Evolutionary conservation across 495 filamentous ascomycete genomes (phyloP), one percentile per base, ranked within the genome.

Genomic region (Penicillium bovifimosum): DNA sequence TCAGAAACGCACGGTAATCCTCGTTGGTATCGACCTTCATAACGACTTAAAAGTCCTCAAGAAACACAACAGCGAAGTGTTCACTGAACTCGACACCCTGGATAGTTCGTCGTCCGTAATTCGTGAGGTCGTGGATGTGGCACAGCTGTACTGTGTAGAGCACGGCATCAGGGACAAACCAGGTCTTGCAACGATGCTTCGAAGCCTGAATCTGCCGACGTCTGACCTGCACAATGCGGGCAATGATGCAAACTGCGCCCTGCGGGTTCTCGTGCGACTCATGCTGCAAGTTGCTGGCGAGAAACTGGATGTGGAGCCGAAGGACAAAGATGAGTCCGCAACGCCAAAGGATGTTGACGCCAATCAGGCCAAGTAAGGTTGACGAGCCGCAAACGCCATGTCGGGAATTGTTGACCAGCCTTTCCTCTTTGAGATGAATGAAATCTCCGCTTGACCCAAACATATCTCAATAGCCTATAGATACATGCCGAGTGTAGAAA

Each of bases 201-300:
- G 61, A 40, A 76, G 81, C n/a, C 63, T 95, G 29, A 82, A 74
- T 9, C 76, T 95, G 10, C 59, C 64, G 1, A 78, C 69, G 6
- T 77, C 76, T 70, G 70, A 91, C 56, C 71, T 91, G 38, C 93
- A 98, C 68, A 96, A 97, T 59, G 93, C 86, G 35, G 84, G 93
- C n/a, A 98, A 98, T 63, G 93, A 98, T 62, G 93, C 93, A 5
- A 81, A 80, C 6, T 95, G 88, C 65, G 92, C 92, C 0, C 61
- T 96, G 52, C 81, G 84, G 54, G 86, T 81, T 26, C 77, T 96
- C 75, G 63, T 97, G 9, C 78, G 70, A 10, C 78, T 96, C 56
- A 75, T 80, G 39, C 62, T 89, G 34, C 41, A 56, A 29, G 42
- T 41, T 1, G 53, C 49, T 3, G 39, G 50, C 1, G 44, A 47